Evolutionary conservation across 208 protist species (phyloP).

Genomic region (Leishmania arabica): DNA sequence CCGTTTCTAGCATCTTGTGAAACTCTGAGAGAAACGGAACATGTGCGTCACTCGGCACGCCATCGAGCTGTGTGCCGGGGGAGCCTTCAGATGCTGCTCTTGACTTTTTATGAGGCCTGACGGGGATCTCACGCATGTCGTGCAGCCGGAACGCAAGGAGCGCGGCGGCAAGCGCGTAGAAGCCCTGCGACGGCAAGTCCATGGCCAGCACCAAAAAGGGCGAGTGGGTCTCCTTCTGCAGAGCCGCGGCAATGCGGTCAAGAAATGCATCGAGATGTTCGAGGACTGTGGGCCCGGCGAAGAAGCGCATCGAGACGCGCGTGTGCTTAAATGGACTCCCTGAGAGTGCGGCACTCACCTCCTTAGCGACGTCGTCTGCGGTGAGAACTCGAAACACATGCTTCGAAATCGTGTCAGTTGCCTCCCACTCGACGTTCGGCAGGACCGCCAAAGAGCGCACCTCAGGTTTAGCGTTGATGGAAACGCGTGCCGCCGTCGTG

Average conservation of each 20-base stretch:
- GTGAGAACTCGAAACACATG: slow-evolving; percentile 1
- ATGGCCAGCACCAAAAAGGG: slow-evolving; percentile 19
- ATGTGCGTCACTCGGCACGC: slow-evolving; percentile 1
- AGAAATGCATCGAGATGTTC: slow-evolving; percentile 19
- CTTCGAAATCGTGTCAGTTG: background rate
- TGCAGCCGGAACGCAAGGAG: slow-evolving; percentile 24
- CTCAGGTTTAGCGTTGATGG: background rate
- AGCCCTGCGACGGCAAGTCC: slow-evolving; percentile 16
- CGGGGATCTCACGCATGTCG: background rate
- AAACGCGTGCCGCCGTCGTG: background rate
- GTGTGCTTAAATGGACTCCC: slow-evolving; percentile 7
- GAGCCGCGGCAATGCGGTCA: background rate
- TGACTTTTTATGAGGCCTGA: background rate
- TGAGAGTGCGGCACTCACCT: slow-evolving; percentile 4
- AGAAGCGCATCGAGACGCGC: slow-evolving; percentile 10
- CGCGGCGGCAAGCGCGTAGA: slow-evolving; percentile 27
- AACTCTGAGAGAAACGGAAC: slow-evolving; percentile 16
- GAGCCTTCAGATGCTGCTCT: background rate
- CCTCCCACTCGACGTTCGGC: background rate
- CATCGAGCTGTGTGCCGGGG: too few relatives aligned
- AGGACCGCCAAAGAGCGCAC: background rate
- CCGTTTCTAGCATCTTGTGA: slow-evolving; percentile 11
- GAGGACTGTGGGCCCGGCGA: slow-evolving; percentile 1
- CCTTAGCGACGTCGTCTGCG: slow-evolving; percentile 17
- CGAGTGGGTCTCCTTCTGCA: background rate